Base-by-base conservation (phyloP, 495 filamentous ascomycete species). In the Penicillium bovifimosum region DNA sequence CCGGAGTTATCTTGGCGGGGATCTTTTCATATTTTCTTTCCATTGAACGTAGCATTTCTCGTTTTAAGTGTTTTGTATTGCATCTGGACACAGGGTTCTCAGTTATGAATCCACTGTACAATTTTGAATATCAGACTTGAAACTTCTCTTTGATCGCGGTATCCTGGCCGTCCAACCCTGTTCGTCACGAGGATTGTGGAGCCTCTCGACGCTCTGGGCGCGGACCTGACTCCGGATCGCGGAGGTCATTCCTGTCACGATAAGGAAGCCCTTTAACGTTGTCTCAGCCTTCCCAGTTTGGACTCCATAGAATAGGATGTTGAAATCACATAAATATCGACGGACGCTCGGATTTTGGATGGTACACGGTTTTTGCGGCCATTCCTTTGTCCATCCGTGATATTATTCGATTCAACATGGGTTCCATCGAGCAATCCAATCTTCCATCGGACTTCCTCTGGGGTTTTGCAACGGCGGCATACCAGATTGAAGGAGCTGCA, bases 391-490 rank as follows among this genome's bases (percentile, higher is more conserved):
- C 85, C 84, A 69, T 86, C 26, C 33, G 31, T 17, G 38, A 24
- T 5, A 28, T 13, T 39, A 28, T 16, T 42, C 31, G 27, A n/a
- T 40, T 32, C 53, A 62, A 34, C 26, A 73, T 73, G 69, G 68
- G 63, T n/a, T 71, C 67, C 29, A 47, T 59, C 14, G 40, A 49
- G 20, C 29, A 56, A 29, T 67, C 70, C 16, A 69, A 74, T 63
- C 75, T 91, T 50, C 85, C 83, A 38, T 78, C 81, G 44, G 86
- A 88, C 64, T 91, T 91, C 65, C 65, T 87, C 53, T 91, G 88
- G 87, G 87, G 86, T 47, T 92, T 87, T 67, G 86, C 87, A 56
- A 92, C 87, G 34, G 86, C 86, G 58, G 86, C 84, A 56, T 88
- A 88, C 73, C 87, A 91, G 65, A 85, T 90, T 55, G 86, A 90